These are phyloP conservation scores for Blastobotrys muscicola DNA, from an alignment of 805 yeast genomes.

Conservation along the genomic window DNA sequence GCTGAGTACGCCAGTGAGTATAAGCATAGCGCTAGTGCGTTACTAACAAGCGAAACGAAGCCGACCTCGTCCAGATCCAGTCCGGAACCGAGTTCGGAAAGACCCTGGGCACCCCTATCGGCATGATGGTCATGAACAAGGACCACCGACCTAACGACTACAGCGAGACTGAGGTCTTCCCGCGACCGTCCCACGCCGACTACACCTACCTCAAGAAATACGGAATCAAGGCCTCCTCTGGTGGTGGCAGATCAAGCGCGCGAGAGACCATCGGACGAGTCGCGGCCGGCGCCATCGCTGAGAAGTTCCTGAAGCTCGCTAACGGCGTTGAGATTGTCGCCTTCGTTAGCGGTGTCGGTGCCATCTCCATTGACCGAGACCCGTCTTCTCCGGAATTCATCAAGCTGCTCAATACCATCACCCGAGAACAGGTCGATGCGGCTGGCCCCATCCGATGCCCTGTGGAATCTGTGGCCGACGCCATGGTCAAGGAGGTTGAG, in stretches of 20 bases:
- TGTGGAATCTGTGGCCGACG: constrained; percentile 54
- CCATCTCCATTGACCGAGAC: constrained; percentile 64
- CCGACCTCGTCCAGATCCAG: constrained; percentile 86
- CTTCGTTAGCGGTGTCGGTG: constrained; percentile 89
- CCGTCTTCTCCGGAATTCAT: constrained; percentile 57
- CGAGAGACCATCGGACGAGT: constrained; percentile 98
- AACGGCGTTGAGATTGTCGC: constrained; percentile 90
- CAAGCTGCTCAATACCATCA: constrained; percentile 58
- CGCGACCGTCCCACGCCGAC: constrained; percentile 98
- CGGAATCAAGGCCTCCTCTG: constrained; percentile 87
- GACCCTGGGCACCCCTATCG: constrained; percentile 92
- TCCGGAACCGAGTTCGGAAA: constrained; percentile 87
- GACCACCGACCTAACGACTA: constrained; percentile 97
- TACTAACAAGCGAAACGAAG: constrained; percentile 60
- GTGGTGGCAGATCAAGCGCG: constrained; percentile 96
- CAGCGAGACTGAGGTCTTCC: constrained; percentile 88
- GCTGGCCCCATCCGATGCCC: constrained; percentile 94
- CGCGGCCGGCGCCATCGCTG: constrained; percentile 98
- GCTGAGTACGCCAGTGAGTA: constrained; percentile 62
- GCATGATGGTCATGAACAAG: constrained; percentile 84
- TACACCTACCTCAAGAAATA: constrained; percentile 85
- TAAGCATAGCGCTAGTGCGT: background rate
- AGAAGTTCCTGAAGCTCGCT: constrained; percentile 69
- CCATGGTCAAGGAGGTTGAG: constrained; percentile 83
- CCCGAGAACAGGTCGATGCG: constrained; percentile 82